Evolutionary conservation across 129 eudicot genomes (phyloP).

Genomic region (Logfia minima): DNA sequence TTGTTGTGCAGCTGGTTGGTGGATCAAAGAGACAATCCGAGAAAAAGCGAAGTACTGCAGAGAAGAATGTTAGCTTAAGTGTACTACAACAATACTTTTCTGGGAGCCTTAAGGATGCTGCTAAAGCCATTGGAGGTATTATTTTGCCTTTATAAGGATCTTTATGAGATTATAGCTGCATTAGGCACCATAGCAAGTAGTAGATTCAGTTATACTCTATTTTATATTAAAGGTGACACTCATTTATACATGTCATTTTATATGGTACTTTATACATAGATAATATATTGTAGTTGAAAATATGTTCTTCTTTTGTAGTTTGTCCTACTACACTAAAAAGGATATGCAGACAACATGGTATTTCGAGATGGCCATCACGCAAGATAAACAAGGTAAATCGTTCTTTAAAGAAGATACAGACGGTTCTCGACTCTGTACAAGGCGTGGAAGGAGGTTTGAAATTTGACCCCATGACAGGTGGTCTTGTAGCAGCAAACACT

Average conservation of each 20-base stretch:
- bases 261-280: neutral
- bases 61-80: constrained; percentile 69
- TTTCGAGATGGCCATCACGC: constrained; percentile 96
- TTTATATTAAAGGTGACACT: neutral
- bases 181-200: neutral
- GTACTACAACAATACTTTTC: constrained; percentile 90
- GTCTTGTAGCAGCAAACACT: constrained; percentile 62
- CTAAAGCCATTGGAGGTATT: constrained; percentile 90
- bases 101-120: constrained; percentile 96
- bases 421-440: constrained; percentile 83
- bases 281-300: neutral
- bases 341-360: constrained; percentile 92
- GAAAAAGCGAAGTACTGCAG: constrained; percentile 68
- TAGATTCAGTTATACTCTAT: neutral
- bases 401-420: constrained; percentile 76
- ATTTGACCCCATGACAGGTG: constrained; percentile 71
- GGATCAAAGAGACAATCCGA: constrained; percentile 54
- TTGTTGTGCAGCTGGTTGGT: constrained; percentile 36
- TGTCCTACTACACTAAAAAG: constrained; percentile 96
- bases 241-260: neutral
- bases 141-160: neutral
- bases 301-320: constrained; percentile 46
- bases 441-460: constrained; percentile 92
- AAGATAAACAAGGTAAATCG: constrained; percentile 95
- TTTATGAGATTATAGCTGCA: neutral